Evolutionary conservation across 441 rosid genomes (phyloP).

Genomic region (Brassica balearica): DNA sequence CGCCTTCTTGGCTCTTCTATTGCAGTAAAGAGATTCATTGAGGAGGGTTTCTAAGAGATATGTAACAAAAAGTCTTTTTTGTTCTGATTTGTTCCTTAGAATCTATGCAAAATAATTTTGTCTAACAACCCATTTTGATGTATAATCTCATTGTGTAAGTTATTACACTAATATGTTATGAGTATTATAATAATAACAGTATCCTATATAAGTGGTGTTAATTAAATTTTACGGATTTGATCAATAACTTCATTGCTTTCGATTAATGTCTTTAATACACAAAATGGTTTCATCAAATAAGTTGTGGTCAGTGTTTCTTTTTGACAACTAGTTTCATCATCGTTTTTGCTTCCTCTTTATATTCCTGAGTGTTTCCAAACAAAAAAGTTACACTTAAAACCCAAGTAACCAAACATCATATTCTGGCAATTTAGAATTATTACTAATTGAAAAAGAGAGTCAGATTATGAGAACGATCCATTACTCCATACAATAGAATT

Average conservation of each 20-base stretch:
- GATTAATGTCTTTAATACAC: slow-evolving; percentile 26
- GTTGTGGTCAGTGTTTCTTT: slow-evolving; percentile 48
- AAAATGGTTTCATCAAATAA: slow-evolving; percentile 31
- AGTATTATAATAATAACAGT: slow-evolving; percentile 28
- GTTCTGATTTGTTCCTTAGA: slow-evolving; percentile 35
- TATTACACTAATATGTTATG: slow-evolving; percentile 15
- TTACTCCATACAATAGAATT: no score
- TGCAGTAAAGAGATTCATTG: slow-evolving; percentile 46
- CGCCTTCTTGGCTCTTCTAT: slow-evolving; percentile 61
- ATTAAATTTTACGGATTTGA: background rate
- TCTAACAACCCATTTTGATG: slow-evolving; percentile 14
- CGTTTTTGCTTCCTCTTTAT: slow-evolving; percentile 53
- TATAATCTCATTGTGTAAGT: slow-evolving; percentile 5
- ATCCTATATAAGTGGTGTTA: background rate
- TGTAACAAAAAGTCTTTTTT: slow-evolving; percentile 18
- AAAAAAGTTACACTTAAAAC: no score
- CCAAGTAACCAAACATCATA: no score
- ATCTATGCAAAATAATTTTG: slow-evolving; percentile 40
- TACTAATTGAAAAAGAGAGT: no score
- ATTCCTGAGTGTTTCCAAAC: slow-evolving; percentile 36
- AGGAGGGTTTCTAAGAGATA: slow-evolving; percentile 18
- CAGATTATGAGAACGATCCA: no score
- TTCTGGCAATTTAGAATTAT: no score
- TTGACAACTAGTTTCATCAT: slow-evolving; percentile 39
- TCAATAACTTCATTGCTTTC: slow-evolving; percentile 8